Conservation (phyloP, 2,329 filamentous ascomycete species). For the Alternaria infectoria region DNA sequence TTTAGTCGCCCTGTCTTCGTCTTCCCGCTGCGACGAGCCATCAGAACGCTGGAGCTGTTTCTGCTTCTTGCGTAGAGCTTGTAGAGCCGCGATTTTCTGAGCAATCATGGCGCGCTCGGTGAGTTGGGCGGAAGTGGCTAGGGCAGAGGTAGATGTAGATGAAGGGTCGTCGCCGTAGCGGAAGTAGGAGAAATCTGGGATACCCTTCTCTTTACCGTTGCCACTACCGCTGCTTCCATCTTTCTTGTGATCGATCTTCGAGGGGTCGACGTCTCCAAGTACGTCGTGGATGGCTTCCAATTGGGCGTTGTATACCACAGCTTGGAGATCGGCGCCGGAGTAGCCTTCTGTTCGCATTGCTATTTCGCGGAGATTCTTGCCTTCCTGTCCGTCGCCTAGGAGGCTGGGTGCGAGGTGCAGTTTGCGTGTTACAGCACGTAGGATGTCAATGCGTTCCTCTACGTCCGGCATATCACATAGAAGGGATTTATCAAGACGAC, state of each 20-base stretch:
- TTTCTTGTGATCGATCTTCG: conserved; percentile 41
- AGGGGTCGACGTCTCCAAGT: conserved; percentile 64
- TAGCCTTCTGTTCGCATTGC: conserved; percentile 85
- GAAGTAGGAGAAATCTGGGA: conserved; percentile 67
- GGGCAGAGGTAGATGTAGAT: conserved; percentile 34
- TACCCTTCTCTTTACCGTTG: conserved; percentile 30
- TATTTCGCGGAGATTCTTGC: conserved; percentile 68
- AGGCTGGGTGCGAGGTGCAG: conserved; percentile 75
- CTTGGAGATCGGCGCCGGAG: conserved; percentile 92
- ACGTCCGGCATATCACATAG: conserved; percentile 85
- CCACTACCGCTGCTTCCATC: conserved; percentile 9
- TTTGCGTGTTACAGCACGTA: conserved; percentile 82
- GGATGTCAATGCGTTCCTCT: conserved; percentile 86
- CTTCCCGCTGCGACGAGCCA: conserved; percentile 19
- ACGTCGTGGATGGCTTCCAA: conserved; percentile 96
- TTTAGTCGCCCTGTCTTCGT: conserved; percentile 14
- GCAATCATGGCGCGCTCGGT: conserved; percentile 79
- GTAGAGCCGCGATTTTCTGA: conserved; percentile 82
- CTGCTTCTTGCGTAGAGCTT: conserved; percentile 69
- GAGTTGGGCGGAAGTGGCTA: conserved; percentile 61
- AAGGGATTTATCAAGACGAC: conserved; percentile 89
- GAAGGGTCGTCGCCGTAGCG: conserved; percentile 69
- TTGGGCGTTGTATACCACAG: conserved; percentile 93
- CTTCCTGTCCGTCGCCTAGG: conserved; percentile 48
- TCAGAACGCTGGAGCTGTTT: conserved; percentile 53